A percentile compares a stretch with the other conserved stretches of the same genome.
Conservation (phyloP, 768 basidiomycete species). For the Filobasidium floriforme region DNA sequence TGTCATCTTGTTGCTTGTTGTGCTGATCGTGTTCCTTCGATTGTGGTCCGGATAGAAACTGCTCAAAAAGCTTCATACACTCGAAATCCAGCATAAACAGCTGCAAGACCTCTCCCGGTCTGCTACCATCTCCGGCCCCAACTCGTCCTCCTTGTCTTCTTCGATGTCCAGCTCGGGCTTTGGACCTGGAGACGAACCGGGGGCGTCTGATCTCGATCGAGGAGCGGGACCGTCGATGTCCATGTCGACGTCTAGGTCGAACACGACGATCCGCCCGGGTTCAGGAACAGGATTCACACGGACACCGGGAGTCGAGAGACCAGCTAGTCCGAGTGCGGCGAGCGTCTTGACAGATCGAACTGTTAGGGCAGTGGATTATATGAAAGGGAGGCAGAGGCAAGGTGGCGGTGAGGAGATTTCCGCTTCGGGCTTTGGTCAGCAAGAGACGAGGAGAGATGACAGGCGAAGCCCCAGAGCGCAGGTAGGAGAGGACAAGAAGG, state of each 20-base stretch:
- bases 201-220: no score
- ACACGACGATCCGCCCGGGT: not conserved
- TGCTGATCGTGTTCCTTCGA: not conserved
- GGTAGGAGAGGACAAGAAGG: not conserved
- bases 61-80: conserved; percentile 4
- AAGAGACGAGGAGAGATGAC: not conserved
- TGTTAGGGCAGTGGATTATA: conserved; percentile 4
- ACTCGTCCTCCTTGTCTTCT: not conserved
- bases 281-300: not conserved
- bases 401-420: not conserved
- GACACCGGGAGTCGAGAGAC: not conserved
- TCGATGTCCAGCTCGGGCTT: not conserved
- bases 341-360: conserved; percentile 2
- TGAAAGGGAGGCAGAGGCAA: not conserved
- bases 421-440: not conserved
- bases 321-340: not conserved
- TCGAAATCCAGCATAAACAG: conserved; percentile 3
- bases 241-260: not conserved
- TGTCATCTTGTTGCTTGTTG: not conserved
- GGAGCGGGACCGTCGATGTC: no score
- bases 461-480: no score
- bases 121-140: not conserved
- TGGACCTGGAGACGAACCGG: no score
- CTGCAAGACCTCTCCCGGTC: not conserved
- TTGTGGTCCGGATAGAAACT: not conserved